Percentiles rank a stretch among this genome's conserved stretches.
Conservation (phyloP, 169 alveolate species). For the Eimeria maxima region DNA sequence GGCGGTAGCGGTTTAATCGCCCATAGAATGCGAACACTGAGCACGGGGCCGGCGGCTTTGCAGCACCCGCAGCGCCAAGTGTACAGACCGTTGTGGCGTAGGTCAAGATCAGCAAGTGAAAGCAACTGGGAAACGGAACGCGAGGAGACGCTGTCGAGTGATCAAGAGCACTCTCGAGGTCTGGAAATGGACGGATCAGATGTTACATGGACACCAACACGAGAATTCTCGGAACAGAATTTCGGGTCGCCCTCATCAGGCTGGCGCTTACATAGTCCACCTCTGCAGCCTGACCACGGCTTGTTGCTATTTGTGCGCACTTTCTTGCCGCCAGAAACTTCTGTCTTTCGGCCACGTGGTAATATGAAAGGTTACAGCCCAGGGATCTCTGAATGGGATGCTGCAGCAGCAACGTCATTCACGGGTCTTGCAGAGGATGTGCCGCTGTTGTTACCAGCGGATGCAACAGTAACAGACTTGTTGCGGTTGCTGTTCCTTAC, state of each 20-base stretch:
- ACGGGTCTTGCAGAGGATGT: conserved; percentile 69
- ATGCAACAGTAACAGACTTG: conserved; percentile 74
- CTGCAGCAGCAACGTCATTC: conserved; percentile 15
- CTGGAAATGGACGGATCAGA: background rate
- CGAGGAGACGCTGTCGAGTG: conserved; percentile 35
- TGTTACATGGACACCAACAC: conserved; percentile 39
- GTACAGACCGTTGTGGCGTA: background rate
- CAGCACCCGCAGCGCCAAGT: background rate
- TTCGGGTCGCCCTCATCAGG: conserved; percentile 9
- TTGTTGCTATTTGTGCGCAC: conserved; percentile 69
- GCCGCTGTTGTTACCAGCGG: conserved; percentile 67
- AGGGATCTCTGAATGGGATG: conserved; percentile 51
- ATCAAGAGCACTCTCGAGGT: conserved; percentile 16
- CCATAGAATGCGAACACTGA: background rate
- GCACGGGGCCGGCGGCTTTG: conserved; percentile 41
- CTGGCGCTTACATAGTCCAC: conserved; percentile 37
- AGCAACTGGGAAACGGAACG: conserved; percentile 12
- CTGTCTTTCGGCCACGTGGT: background rate
- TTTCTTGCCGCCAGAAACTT: conserved; percentile 38
- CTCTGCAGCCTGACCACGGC: conserved; percentile 48
- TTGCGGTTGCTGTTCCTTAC: conserved; percentile 50
- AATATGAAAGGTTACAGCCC: background rate
- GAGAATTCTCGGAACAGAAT: background rate
- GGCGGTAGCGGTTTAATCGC: background rate
- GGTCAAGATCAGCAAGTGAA: conserved; percentile 13